Base-by-base conservation (phyloP, 305 asterid species). In the Fraxinus floribunda region DNA sequence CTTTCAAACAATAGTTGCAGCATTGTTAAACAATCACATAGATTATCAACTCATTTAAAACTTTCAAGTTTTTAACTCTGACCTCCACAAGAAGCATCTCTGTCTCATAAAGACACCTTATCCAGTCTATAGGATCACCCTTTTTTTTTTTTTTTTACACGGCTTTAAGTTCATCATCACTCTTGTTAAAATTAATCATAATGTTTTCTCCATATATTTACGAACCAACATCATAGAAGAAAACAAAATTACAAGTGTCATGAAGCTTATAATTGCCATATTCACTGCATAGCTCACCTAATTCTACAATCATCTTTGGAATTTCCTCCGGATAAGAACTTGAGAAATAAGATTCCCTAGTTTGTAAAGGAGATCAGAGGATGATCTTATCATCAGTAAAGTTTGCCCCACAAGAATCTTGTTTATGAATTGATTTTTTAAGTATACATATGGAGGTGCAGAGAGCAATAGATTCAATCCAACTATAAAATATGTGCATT, bases 381-480 rank as follows among this genome's bases (percentile, higher is more conserved):
- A 60, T n/a, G 62, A 29, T 35, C 22, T 26, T 73, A 74, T 32
- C 70, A 55, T 34, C 68, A 74, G 75, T 38, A 74, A 66, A 83
- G 57, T 26, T 73, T 68, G 35, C 62, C 38, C 1, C 32, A 30
- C 44, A 6, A 41, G 24, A 77, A 38, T 9, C 30, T 78, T 39
- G 41, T 49, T 41, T 22, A 72, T 60, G 57, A 60, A 79, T 20
- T 75, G 76, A 76, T 72, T 57, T 9, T 57, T 60, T 46, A 83
- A 18, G 66, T 78, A 32, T 32, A 55, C 26, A 11, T 77, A 24
- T 35, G 57, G 20, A 83, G 80, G 78, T 34, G 62, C 52, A 26
- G 74, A 44, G 46, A 89, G 71, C 18, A 18, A 79, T 15, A 35
- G 74, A 64, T 41, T 22, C 35, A 44, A 75, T 68, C 6, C 44